Base-by-base conservation (phyloP, 2,329 filamentous ascomycete genomes). In the Metarhizium robertsii region DNA sequence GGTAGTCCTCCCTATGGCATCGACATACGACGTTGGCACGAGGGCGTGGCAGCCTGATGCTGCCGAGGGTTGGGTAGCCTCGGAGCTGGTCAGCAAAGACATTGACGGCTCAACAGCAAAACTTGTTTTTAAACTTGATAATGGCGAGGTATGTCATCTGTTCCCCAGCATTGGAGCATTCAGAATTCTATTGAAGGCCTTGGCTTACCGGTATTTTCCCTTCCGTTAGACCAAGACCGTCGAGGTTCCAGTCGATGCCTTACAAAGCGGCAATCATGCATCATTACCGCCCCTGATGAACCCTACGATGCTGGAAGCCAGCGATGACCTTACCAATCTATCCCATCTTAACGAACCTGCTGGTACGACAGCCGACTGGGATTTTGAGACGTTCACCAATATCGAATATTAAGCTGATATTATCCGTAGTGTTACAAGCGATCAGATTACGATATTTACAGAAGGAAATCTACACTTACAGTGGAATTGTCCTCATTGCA, bases 401-500 rank as follows among this genome's bases (percentile, higher is more conserved):
- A 16, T 16, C 42, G 42, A 20, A 20, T 11, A 10, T 20, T 30
- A 6, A 14, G 45, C 25, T 48, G 30, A 48, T 20, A 30, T 14
- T 25, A 5, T 49, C 34, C 57, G 64, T 71, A 95, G 95, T 99
- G 59, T 78, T 99, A 61, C 94, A 99, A 79, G 94, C 94, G 55
- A 99, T 99, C 73, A 91, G 92, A 70, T 82, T 99, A 69, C 90
- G 94, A 71, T 99, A 99, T 76, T 81, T 89, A 60, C 94, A 99
- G 73, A 97, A 97, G 75, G 94, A 99, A 73, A 99, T 99, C 67
- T 99, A 99, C 79, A 99, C 94, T 67, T 99, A 99, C 78, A 96
- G 90, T 70, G 94, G 94, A 69, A 97, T 99, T 68, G 94, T 99
- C 61, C 80, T 99, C 64, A 99, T 99, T 76, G 94, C 94, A 60